Conservation (phyloP, 768 basidiomycete species). For the Tephrocybe sp. region DNA sequence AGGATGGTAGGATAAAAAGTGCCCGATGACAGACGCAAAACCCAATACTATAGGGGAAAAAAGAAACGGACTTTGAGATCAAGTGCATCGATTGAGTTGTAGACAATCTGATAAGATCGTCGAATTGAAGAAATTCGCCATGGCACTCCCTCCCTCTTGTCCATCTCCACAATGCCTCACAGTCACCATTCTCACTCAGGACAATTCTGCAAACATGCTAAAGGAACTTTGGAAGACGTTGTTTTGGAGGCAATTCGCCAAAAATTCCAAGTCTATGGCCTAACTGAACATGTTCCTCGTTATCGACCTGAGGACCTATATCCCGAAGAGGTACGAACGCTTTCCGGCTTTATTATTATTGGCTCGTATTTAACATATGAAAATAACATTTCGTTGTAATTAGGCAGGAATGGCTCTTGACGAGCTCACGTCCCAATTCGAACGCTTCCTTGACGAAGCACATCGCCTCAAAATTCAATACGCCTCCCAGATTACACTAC, state of each 20-base stretch:
- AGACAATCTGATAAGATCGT: not conserved
- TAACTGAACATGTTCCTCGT: slow-evolving; percentile 92
- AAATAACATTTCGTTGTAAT: slow-evolving; percentile 6
- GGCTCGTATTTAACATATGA: not conserved
- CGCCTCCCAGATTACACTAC: slow-evolving; percentile 61
- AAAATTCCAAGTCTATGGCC: slow-evolving; percentile 78
- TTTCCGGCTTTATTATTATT: not conserved
- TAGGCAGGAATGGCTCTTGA: slow-evolving; percentile 55
- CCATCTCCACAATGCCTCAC: slow-evolving; percentile 38
- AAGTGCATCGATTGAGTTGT: too few species aligned
- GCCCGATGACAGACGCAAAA: too few species aligned
- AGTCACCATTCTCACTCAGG: slow-evolving; percentile 93
- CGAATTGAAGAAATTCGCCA: not conserved
- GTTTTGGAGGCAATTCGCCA: slow-evolving; percentile 76
- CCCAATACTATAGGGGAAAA: too few species aligned
- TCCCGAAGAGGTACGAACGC: slow-evolving; percentile 82
- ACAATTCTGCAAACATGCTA: slow-evolving; percentile 90
- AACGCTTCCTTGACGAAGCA: slow-evolving; percentile 74
- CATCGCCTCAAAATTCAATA: slow-evolving; percentile 68
- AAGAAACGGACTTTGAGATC: too few species aligned
- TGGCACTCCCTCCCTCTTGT: not conserved
- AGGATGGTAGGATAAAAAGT: too few species aligned
- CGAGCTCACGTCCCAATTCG: slow-evolving; percentile 62
- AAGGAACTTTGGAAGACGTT: slow-evolving; percentile 76
- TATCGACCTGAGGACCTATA: slow-evolving; percentile 82